Conservation (phyloP, 306 rosid species). For the Cucumis sativus region Cucumber_9930_V3 NC_026660.2:18405501-18406000, state of each 20-base stretch:
- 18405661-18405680: constrained; percentile 38
- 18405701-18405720: constrained; percentile 24
- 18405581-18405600: background rate
- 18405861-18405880: constrained; percentile 19
- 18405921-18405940: constrained; percentile 33
- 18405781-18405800: constrained; percentile 26
- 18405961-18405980: constrained; percentile 23
- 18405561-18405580: background rate
- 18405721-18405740: constrained; percentile 59
- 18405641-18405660: constrained; percentile 32
- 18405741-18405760: constrained; percentile 51
- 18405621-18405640: constrained; percentile 56
- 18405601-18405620: constrained; percentile 32
- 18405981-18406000: background rate
- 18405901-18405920: constrained; percentile 74
- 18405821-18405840: constrained; percentile 66
- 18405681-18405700: constrained; percentile 22
- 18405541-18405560: background rate
- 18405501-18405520: background rate
- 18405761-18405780: constrained; percentile 31
- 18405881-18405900: constrained; percentile 17
- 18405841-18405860: constrained; percentile 63
- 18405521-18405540: background rate
- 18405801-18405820: constrained; percentile 21
- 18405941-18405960: constrained; percentile 21